phyloP scores from a whole-genome alignment of 306 rosid genomes.

The Dryas octopetala region DNA sequence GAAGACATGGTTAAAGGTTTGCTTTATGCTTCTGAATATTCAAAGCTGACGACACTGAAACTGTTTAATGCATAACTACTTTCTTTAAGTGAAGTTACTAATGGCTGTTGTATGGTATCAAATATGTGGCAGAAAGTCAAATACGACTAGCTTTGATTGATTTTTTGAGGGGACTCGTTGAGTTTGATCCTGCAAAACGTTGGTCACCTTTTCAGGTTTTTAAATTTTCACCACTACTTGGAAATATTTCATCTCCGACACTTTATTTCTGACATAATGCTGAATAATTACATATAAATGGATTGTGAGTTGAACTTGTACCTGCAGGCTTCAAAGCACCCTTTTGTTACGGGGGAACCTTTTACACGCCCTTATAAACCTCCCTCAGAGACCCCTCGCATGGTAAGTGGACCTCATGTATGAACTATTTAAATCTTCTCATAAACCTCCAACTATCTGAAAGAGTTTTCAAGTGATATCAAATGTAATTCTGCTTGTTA shows the following conservation, averaged over 20 bases:
- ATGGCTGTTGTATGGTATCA: slow-evolving; percentile 31
- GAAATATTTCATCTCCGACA: background rate
- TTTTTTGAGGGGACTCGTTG: slow-evolving; percentile 92
- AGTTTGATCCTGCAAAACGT: slow-evolving; percentile 94
- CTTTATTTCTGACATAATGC: slow-evolving; percentile 27
- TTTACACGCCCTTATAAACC: slow-evolving; percentile 84
- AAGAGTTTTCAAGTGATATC: background rate
- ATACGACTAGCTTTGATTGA: slow-evolving; percentile 86
- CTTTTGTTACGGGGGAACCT: slow-evolving; percentile 98
- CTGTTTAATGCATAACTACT: background rate
- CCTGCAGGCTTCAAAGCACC: slow-evolving; percentile 95
- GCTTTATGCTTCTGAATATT: slow-evolving; percentile 23
- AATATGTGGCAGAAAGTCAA: slow-evolving; percentile 74
- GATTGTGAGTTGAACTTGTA: slow-evolving; percentile 35
- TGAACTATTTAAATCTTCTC: slow-evolving; percentile 19
- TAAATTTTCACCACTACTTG: slow-evolving; percentile 13
- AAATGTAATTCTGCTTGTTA: background rate
- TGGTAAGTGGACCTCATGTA: slow-evolving; percentile 57
- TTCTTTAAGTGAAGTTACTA: slow-evolving; percentile 28
- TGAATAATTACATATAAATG: slow-evolving; percentile 24
- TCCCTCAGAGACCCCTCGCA: slow-evolving; percentile 79
- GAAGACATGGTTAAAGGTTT: slow-evolving; percentile 87
- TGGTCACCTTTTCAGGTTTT: slow-evolving; percentile 98
- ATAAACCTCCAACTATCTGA: slow-evolving; percentile 17
- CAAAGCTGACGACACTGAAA: background rate